phyloP scores from a whole-genome alignment of 2,329 filamentous ascomycete genomes.

The Aspergillus chevalieri region DNA sequence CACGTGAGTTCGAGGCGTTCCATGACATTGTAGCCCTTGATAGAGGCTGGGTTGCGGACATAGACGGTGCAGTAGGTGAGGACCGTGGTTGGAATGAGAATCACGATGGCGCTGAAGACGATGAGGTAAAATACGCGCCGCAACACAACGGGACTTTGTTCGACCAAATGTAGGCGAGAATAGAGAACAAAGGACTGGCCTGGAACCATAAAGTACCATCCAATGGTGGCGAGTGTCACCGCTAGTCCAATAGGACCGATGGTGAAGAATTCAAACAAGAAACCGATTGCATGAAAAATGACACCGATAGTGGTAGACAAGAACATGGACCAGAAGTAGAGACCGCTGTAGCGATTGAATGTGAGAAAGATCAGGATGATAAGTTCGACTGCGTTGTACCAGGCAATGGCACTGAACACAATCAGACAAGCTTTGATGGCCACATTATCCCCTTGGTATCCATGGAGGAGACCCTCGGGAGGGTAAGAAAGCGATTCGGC shows the following conservation, averaged over 20 bases:
- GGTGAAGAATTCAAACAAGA: slow-evolving; percentile 34
- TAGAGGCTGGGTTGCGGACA: slow-evolving; percentile 14
- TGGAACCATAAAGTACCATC: slow-evolving; percentile 55
- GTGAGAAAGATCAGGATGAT: slow-evolving; percentile 32
- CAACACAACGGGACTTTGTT: slow-evolving; percentile 44
- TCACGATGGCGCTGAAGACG: slow-evolving; percentile 47
- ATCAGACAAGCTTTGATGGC: slow-evolving; percentile 24
- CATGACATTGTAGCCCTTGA: slow-evolving; percentile 39
- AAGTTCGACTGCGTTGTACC: slow-evolving; percentile 45
- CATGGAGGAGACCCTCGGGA: slow-evolving; percentile 24
- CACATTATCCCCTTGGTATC: slow-evolving; percentile 18
- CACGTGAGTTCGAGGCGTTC: slow-evolving; percentile 39
- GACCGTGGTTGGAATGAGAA: slow-evolving; percentile 50
- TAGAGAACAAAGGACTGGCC: slow-evolving; percentile 59
- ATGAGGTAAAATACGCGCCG: slow-evolving; percentile 53
- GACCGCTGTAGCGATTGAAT: slow-evolving; percentile 30
- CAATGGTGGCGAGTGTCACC: slow-evolving; percentile 43
- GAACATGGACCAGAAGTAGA: slow-evolving; percentile 40
- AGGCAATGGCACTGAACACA: slow-evolving; percentile 34
- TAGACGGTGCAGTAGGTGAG: slow-evolving; percentile 44
- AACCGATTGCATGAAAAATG: slow-evolving; percentile 33
- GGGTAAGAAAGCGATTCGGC: slow-evolving; percentile 11
- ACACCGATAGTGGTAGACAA: slow-evolving; percentile 30
- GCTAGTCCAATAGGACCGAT: slow-evolving; percentile 29
- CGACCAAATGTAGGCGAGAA: slow-evolving; percentile 56